Evolutionary conservation across 2,329 filamentous ascomycete genomes (phyloP).

Genomic region (Alternaria burnsii): DNA sequence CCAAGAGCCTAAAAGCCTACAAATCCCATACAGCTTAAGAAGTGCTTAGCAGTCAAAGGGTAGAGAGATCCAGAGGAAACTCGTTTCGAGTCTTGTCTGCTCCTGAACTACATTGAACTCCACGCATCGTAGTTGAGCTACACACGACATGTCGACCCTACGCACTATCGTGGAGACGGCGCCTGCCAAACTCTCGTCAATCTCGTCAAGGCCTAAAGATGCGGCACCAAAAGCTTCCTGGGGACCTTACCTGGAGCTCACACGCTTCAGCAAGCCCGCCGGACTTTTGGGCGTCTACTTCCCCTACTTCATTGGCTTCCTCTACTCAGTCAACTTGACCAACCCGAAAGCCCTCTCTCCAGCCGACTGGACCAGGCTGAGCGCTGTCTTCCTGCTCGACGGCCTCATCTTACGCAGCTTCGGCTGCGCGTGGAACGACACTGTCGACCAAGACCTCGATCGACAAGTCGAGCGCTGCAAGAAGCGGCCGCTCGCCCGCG

Average conservation of each 20-base stretch:
- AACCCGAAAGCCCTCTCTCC: conserved; percentile 9
- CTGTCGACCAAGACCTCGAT: conserved; percentile 64
- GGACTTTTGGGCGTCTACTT: conserved; percentile 60
- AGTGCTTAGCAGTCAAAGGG: neutral
- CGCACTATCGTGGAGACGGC: conserved; percentile 10
- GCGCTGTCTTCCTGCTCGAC: conserved; percentile 58
- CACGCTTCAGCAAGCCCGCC: conserved; percentile 53
- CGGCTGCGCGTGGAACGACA: conserved; percentile 64
- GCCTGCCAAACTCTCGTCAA: neutral
- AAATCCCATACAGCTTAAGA: conserved; percentile 1
- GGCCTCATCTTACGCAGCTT: conserved; percentile 41
- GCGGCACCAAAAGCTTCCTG: conserved; percentile 7
- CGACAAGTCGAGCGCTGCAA: conserved; percentile 49
- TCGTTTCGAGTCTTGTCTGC: conserved; percentile 1
- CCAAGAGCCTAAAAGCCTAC: neutral
- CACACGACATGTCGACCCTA: conserved; percentile 4
- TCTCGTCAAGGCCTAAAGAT: conserved; percentile 1
- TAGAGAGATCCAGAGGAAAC: neutral
- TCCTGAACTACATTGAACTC: neutral
- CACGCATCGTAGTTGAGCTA: neutral
- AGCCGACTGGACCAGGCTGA: conserved; percentile 20
- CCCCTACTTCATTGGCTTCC: conserved; percentile 52
- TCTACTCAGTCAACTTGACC: conserved; percentile 44
- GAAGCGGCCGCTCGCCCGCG: conserved; percentile 49
- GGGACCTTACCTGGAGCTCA: conserved; percentile 49